A percentile compares a stretch with the other conserved stretches of the same genome.
Conservation (phyloP, 345 rosid genomes). For the Aurinia saxatilis region DNA sequence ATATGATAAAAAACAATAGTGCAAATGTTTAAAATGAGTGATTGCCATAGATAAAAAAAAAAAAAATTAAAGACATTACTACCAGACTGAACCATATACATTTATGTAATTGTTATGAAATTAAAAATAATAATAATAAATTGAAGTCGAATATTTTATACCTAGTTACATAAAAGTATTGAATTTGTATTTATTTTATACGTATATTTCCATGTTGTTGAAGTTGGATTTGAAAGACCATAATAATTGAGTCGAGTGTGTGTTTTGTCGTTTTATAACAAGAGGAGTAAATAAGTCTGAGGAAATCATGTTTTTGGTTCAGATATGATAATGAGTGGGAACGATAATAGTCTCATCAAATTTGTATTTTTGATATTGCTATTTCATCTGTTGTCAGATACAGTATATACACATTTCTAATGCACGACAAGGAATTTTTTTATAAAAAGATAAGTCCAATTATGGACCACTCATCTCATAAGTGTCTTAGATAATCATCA, state of each 20-base stretch:
- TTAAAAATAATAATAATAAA: too few species aligned
- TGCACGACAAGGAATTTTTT: not conserved
- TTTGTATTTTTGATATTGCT: conserved; percentile 1
- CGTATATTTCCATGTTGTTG: not conserved
- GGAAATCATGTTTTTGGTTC: conserved; percentile 4
- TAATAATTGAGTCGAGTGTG: not conserved
- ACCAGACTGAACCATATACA: too few species aligned
- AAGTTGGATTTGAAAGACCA: not conserved
- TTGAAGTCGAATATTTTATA: too few species aligned
- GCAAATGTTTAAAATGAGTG: too few species aligned
- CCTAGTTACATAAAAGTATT: too few species aligned
- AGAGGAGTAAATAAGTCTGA: conserved; percentile 4
- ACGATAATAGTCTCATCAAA: conserved; percentile 2
- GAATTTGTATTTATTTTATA: too few species aligned
- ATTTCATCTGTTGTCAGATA: conserved; percentile 1
- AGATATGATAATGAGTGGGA: not conserved
- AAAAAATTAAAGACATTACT: too few species aligned
- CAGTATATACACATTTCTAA: too few species aligned
- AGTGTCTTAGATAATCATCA: not conserved
- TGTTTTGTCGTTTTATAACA: not conserved
- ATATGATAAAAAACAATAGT: too few species aligned
- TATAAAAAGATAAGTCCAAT: not conserved
- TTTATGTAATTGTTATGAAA: too few species aligned
- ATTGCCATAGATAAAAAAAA: too few species aligned
- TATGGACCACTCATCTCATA: conserved; percentile 2